phyloP scores from a whole-genome alignment of 176 grass and related monocot species.

The Oryza glaberrima region DNA sequence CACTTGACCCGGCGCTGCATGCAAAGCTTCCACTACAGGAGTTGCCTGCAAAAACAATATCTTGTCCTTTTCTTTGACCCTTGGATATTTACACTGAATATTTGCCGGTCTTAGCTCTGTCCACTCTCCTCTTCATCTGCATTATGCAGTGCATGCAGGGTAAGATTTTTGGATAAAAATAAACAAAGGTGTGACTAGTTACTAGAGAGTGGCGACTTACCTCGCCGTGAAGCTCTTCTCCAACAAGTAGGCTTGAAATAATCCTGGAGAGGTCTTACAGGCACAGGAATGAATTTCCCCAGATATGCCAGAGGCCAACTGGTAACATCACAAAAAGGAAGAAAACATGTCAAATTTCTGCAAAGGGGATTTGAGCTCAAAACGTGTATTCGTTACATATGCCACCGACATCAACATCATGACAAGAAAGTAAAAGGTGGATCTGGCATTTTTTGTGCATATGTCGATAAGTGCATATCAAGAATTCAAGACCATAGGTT shows the following conservation, averaged over 20 bases:
- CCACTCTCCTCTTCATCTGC: slow-evolving; percentile 55
- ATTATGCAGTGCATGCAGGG: not conserved
- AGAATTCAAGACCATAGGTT: not conserved
- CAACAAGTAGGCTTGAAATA: slow-evolving; percentile 50
- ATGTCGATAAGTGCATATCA: not conserved
- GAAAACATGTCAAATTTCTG: slow-evolving; percentile 22
- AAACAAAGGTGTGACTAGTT: not conserved
- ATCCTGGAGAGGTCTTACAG: slow-evolving; percentile 57
- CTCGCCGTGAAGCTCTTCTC: slow-evolving; percentile 51
- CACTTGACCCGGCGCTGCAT: slow-evolving; percentile 1
- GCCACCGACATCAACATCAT: slow-evolving; percentile 2
- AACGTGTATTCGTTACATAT: not conserved
- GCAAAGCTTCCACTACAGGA: slow-evolving; percentile 8
- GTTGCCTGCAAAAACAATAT: not conserved
- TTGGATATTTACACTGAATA: slow-evolving; percentile 42
- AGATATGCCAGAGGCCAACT: slow-evolving; percentile 86
- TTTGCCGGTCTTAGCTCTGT: slow-evolving; percentile 22
- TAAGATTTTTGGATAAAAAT: slow-evolving; percentile 16
- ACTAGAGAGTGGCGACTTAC: slow-evolving; percentile 28
- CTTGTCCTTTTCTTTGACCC: slow-evolving; percentile 1
- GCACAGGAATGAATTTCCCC: slow-evolving; percentile 87
- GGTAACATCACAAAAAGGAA: not conserved
- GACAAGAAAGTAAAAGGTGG: not conserved
- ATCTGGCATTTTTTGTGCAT: not conserved
- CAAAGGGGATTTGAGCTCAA: not conserved